Evolutionary conservation across 2,329 filamentous ascomycete genomes (phyloP), one percentile per base, ranked within the genome.

Genomic region (Harringtonia lauricola): DNA sequence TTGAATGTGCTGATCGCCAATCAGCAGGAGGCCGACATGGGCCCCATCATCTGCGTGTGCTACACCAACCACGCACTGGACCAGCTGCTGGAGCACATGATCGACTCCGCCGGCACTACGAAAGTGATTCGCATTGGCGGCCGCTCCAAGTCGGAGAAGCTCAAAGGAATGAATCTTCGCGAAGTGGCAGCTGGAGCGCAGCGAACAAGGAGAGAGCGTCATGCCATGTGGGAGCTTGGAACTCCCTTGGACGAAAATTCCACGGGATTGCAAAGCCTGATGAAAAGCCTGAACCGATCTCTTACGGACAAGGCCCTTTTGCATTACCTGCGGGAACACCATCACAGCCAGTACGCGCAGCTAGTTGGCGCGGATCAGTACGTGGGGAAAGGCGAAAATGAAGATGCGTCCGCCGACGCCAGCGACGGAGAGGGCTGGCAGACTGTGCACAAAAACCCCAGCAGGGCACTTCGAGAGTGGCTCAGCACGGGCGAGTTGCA

Each of bases 111-210:
- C 2, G 63, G 60, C 2, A 64, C 63, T 0, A 56, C 73, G 0
- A 62, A 73, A 7, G 65, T 85, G 22, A 68, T 84, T 22, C 75
- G 81, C 0, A 73, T 86, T 6, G 81, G 81, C 0, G 68, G 66
- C 1, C 67, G 67, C 15, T 77, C 70, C 2, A 75, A 77, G 46
- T 78, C 74, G 0, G 66, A 72, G 26, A 51, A 59, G 2, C 57
- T 85, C 1, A 53, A 69, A 9, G 53, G 54, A 0, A 54, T 71
- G n/a, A 80, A 75, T 43, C 64, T 83, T 7, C 60, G 66, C 0
- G 46, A 50, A 0, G 58, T 73, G 5, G 53, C 53, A 2, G 47
- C 54, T 14, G 43, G 49, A 1, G 51, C 57, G 8, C 51, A 54
- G 2, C 55, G 57, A 10, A 74, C 68, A 1, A 64, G 56, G n/a